Conservation (phyloP, 2,329 filamentous ascomycete genomes). For the Aspergillus sp. region DNA sequence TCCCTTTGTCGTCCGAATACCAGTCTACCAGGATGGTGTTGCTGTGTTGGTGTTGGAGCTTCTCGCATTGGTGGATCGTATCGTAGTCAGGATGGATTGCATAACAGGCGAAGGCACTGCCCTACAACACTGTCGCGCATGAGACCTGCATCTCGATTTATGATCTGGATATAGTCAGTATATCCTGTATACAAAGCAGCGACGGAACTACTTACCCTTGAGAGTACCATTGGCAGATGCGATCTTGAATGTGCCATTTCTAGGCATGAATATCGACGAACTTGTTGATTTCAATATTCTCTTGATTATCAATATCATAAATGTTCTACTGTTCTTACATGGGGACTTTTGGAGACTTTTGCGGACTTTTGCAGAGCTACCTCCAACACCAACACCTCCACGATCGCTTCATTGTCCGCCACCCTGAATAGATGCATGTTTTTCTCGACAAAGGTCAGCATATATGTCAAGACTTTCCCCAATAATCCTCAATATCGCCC, state of each 20-base stretch:
- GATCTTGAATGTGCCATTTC: too few relatives aligned
- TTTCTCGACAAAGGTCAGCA: constrained; percentile 2
- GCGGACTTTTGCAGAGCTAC: too few relatives aligned
- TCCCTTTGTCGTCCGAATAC: constrained; percentile 7
- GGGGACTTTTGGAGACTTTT: too few relatives aligned
- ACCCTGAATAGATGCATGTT: neutral
- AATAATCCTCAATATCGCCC: constrained; percentile 39
- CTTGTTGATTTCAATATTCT: too few relatives aligned
- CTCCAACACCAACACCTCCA: too few relatives aligned
- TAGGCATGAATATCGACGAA: too few relatives aligned
- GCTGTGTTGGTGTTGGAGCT: neutral
- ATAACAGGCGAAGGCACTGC: neutral
- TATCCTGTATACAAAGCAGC: too few relatives aligned
- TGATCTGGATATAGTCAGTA: too few relatives aligned
- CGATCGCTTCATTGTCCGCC: neutral
- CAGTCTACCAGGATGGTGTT: neutral
- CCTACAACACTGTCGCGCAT: neutral
- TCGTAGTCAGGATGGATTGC: neutral
- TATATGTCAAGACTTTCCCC: constrained; percentile 33
- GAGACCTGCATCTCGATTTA: neutral
- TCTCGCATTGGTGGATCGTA: neutral
- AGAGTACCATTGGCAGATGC: too few relatives aligned
- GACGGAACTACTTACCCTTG: too few relatives aligned
- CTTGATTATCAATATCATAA: too few relatives aligned
- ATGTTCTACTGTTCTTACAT: too few relatives aligned